Base-by-base conservation (phyloP, 495 filamentous ascomycete genomes). In the Aspergillus diversus region DNA sequence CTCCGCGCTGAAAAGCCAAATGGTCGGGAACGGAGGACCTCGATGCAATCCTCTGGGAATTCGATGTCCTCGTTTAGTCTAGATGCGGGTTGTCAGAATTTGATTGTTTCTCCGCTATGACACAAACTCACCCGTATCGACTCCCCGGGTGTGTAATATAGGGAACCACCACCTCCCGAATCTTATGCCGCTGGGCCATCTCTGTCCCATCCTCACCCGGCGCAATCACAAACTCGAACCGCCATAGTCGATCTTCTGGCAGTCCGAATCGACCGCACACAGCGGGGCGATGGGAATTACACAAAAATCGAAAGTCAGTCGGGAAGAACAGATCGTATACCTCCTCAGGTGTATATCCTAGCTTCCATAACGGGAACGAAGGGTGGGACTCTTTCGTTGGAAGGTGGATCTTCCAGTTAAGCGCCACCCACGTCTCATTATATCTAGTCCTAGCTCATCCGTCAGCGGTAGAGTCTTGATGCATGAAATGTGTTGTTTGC, bases 321-420 rank as follows among this genome's bases (percentile, higher is more conserved):
- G 82, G 83, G 69, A 81, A 85, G 65, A 84, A 84, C 1, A 78
- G 54, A 60, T 84, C 80, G 54, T 83, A 83, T 0, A 84, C 80
- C 33, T 79, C 61, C 35, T 81, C 70, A 2, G 82, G 76, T 0
- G 70, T 79, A 43, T 80, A 80, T 9, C 79, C 82, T 1, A 78
- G 55, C 15, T 73, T 57, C 83, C 82, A 84, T 8, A 84, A 66
- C 2, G 78, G 76, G 33, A 84, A 83, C 0, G 72, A 60, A 1
- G 81, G 82, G 61, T 85, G 83, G 1, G 79, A 76, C 52, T 80
- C 63, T 50, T 68, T 70, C 5, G 73, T 84, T 4, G 83, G 82
- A 4, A 77, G 59, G 4, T 66, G 67, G 12, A 84, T 72, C 43
- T 81, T 57, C 72, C 80, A 76, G 34, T 85, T 85, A 4, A 81